These are phyloP conservation scores for Schizochytrium sp. DNA, from an alignment of 108 stramenopile species.

Conservation along the genomic window DNA sequence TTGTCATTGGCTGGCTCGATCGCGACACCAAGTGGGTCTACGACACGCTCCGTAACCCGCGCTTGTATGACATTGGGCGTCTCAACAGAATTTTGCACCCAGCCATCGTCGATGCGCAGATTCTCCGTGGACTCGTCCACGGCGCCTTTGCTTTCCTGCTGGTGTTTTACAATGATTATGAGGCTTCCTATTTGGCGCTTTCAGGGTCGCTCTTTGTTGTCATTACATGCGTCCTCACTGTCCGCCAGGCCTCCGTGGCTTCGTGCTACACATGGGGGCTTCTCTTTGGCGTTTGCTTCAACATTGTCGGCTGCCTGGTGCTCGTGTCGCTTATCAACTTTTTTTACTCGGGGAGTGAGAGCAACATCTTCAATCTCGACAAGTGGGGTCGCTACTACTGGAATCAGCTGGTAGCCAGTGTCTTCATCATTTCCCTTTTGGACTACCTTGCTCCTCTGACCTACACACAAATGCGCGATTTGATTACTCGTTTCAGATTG, in stretches of 20 bases:
- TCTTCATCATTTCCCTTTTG: background rate
- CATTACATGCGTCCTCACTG: background rate
- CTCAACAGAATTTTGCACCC: conserved; percentile 13
- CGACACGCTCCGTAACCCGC: conserved; percentile 32
- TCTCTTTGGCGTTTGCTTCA: background rate
- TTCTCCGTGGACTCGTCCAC: conserved; percentile 10
- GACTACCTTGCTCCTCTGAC: background rate
- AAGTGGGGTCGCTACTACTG: background rate
- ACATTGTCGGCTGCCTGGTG: background rate
- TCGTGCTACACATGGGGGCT: background rate
- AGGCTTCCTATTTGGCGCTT: background rate
- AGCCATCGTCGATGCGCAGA: background rate
- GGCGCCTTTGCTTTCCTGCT: background rate
- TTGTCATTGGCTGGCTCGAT: conserved; percentile 49
- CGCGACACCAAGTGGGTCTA: conserved; percentile 38
- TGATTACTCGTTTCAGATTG: background rate
- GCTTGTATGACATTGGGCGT: conserved; percentile 28
- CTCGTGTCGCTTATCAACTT: background rate
- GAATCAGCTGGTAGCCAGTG: background rate
- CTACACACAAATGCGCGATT: background rate
- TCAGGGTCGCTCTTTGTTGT: background rate
- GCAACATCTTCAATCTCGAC: background rate
- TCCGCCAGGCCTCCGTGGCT: background rate
- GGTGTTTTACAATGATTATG: background rate
- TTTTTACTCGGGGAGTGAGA: background rate